phyloP scores from a whole-genome alignment of 345 rosid species.

The Euphorbia lathyris region DNA sequence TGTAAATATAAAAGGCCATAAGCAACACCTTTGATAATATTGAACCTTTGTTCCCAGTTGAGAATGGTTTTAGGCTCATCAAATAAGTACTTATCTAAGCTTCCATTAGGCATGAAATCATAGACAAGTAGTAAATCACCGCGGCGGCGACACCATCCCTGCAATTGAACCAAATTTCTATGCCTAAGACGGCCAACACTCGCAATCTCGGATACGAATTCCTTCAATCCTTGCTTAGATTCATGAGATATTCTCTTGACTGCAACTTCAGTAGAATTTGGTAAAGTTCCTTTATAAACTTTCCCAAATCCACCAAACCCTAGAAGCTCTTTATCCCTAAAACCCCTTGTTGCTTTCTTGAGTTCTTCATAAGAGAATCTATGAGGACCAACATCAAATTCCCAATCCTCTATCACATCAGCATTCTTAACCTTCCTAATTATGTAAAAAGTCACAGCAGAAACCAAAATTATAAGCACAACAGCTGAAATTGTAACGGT shows the following conservation, averaged over 20 bases:
- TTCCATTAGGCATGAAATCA: slow-evolving; percentile 86
- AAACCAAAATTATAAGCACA: slow-evolving; percentile 22
- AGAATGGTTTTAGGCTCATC: slow-evolving; percentile 54
- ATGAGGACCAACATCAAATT: slow-evolving; percentile 79
- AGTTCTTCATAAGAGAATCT: slow-evolving; percentile 71
- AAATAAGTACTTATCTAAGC: slow-evolving; percentile 81
- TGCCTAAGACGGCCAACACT: slow-evolving; percentile 87
- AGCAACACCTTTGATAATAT: slow-evolving; percentile 75
- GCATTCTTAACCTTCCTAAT: slow-evolving; percentile 41
- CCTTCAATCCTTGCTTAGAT: slow-evolving; percentile 78
- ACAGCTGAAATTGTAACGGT: slow-evolving; percentile 39
- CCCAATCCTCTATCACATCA: slow-evolving; percentile 76
- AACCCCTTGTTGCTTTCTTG: slow-evolving; percentile 72
- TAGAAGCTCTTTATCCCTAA: slow-evolving; percentile 70
- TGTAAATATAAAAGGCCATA: slow-evolving; percentile 80
- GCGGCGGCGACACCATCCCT: slow-evolving; percentile 72
- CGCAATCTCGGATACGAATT: slow-evolving; percentile 77
- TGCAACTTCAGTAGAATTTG: slow-evolving; percentile 52
- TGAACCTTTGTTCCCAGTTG: slow-evolving; percentile 74
- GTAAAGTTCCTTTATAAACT: slow-evolving; percentile 75
- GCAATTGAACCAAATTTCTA: slow-evolving; percentile 76
- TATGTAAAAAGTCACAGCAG: slow-evolving; percentile 37
- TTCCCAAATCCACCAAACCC: slow-evolving; percentile 89
- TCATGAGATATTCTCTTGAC: slow-evolving; percentile 74
- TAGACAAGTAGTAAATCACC: slow-evolving; percentile 72